A percentile compares a stretch with the other conserved stretches of the same genome.
Conservation (phyloP, 176 grass and related monocot genomes). For the Oryza nivara region DNA sequence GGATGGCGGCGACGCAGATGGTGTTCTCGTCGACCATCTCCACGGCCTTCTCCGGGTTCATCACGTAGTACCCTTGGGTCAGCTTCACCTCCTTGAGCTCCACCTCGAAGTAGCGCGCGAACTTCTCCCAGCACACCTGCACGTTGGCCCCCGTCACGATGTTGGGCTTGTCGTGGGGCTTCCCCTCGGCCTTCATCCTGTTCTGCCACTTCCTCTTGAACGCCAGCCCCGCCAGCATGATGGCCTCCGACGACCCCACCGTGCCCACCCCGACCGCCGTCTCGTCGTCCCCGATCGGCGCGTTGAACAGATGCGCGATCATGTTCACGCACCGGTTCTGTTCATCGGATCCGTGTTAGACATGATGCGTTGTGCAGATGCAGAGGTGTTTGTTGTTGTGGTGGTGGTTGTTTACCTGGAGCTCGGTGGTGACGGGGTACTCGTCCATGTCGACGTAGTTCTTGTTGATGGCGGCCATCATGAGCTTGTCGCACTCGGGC, state of each 20-base stretch:
- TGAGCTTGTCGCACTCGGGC: slow-evolving; percentile 97
- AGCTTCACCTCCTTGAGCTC: slow-evolving; percentile 87
- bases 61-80: slow-evolving; percentile 67
- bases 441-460: slow-evolving; percentile 99
- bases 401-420: slow-evolving; percentile 64
- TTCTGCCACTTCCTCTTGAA: slow-evolving; percentile 86
- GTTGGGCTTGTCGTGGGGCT: slow-evolving; percentile 76
- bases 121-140: slow-evolving; percentile 88
- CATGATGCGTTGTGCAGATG: background rate
- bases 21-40: slow-evolving; percentile 87
- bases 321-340: slow-evolving; percentile 87
- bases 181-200: slow-evolving; percentile 63
- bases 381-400: background rate
- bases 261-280: slow-evolving; percentile 71
- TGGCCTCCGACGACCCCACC: slow-evolving; percentile 79
- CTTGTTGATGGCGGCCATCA: slow-evolving; percentile 90
- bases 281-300: slow-evolving; percentile 72
- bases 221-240: slow-evolving; percentile 77
- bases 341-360: too few species aligned
- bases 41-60: slow-evolving; percentile 63
- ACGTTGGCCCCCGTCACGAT: slow-evolving; percentile 77
- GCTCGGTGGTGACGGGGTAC: slow-evolving; percentile 94
- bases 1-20: slow-evolving; percentile 84
- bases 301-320: slow-evolving; percentile 77
- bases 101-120: slow-evolving; percentile 77